phyloP scores from a whole-genome alignment of 2,329 filamentous ascomycete genomes.

The Trichoderma harzianum region DNA sequence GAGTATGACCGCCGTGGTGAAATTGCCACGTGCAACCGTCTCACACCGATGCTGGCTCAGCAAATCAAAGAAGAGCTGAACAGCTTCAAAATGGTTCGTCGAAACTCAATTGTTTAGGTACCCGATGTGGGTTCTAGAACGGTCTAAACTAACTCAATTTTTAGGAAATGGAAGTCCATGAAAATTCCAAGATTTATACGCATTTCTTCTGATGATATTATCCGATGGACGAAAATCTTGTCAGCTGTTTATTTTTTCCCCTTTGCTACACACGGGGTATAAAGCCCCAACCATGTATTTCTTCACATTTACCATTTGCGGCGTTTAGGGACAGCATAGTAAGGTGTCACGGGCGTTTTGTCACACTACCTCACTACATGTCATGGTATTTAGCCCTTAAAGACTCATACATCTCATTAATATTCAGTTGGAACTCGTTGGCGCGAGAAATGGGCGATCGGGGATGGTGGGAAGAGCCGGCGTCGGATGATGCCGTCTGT shows the following conservation, averaged over 20 bases:
- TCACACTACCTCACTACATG: slow-evolving; percentile 37
- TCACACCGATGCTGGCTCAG: slow-evolving; percentile 95
- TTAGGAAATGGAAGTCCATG: slow-evolving; percentile 99
- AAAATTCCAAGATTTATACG: slow-evolving; percentile 97
- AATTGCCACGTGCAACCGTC: slow-evolving; percentile 93
- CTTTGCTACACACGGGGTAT: slow-evolving; percentile 20
- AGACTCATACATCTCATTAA: slow-evolving; percentile 39
- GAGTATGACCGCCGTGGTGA: slow-evolving; percentile 97
- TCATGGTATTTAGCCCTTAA: slow-evolving; percentile 34
- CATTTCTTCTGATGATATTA: slow-evolving; percentile 81
- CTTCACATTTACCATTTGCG: slow-evolving; percentile 46
- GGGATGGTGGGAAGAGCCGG: background rate
- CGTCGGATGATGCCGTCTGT: background rate
- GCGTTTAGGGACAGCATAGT: slow-evolving; percentile 58
- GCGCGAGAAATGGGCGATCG: background rate
- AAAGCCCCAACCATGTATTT: slow-evolving; percentile 46
- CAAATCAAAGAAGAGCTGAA: slow-evolving; percentile 99
- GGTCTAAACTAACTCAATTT: slow-evolving; percentile 36
- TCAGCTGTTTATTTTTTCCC: slow-evolving; percentile 28
- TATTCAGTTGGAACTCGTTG: slow-evolving; percentile 22
- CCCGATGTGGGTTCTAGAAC: background rate
- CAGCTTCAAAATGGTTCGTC: slow-evolving; percentile 83
- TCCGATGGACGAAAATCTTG: slow-evolving; percentile 22
- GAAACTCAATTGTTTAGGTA: background rate
- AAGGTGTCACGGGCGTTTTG: slow-evolving; percentile 54